Conservation (phyloP, 2,329 filamentous ascomycete genomes). For the Trichoderma sp. region DNA sequence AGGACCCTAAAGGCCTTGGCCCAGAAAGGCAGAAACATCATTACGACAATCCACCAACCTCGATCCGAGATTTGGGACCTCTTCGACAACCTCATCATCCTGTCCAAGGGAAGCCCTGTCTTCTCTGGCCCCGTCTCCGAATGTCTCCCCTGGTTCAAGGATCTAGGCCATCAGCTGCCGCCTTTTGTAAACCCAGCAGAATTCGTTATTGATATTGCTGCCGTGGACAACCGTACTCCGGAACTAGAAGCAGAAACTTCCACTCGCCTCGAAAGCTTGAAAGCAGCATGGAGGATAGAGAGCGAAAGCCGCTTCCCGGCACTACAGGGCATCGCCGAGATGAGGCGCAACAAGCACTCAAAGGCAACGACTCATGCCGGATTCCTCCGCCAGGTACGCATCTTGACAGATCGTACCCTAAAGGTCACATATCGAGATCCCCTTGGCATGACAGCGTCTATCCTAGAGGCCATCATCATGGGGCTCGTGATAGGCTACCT, state of each 20-base stretch:
- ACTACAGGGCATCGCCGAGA: conserved; percentile 18
- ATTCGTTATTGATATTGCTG: conserved; percentile 70
- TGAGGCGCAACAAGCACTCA: conserved; percentile 22
- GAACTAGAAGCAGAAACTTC: conserved; percentile 61
- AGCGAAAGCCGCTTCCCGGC: conserved; percentile 30
- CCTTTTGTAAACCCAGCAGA: conserved; percentile 77
- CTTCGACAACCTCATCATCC: conserved; percentile 68
- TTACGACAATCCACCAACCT: conserved; percentile 75
- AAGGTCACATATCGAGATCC: conserved; percentile 74
- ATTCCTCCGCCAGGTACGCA: conserved; percentile 60
- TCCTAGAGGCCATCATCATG: conserved; percentile 69
- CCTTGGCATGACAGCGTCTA: conserved; percentile 67
- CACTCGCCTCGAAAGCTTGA: conserved; percentile 59
- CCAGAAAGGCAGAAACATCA: conserved; percentile 64
- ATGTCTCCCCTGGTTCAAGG: conserved; percentile 63
- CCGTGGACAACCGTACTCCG: conserved; percentile 67
- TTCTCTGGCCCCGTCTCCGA: conserved; percentile 61
- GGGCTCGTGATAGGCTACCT: conserved; percentile 70
- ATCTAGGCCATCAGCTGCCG: conserved; percentile 59
- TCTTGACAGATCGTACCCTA: conserved; percentile 67
- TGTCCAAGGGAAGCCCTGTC: conserved; percentile 65
- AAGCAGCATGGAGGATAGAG: conserved; percentile 54
- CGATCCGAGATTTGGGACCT: conserved; percentile 76
- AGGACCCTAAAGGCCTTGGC: conserved; percentile 67
- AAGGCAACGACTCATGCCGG: conserved; percentile 46